Conservation (phyloP, 345 rosid species). For the Ceriops decandra region DNA sequence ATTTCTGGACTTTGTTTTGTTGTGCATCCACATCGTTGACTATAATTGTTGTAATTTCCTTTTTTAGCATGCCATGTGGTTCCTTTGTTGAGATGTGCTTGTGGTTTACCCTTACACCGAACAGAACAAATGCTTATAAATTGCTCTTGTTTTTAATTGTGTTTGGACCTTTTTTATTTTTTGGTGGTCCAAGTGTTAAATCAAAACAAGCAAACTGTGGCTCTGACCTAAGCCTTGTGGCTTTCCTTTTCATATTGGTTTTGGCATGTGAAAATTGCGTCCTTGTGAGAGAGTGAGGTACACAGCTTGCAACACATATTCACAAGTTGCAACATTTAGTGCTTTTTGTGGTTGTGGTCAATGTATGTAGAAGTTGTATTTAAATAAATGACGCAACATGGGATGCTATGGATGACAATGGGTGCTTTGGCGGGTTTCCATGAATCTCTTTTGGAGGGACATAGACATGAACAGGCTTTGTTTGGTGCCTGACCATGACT, state of each 20-base stretch:
- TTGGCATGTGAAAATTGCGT: too few species aligned
- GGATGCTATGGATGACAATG: background rate
- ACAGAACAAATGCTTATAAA: background rate
- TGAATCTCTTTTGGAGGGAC: constrained; percentile 95
- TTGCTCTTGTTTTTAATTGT: background rate
- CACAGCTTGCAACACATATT: background rate
- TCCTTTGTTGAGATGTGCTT: background rate
- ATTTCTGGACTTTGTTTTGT: too few species aligned
- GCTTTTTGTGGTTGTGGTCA: background rate
- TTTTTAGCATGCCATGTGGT: background rate
- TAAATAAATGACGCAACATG: background rate
- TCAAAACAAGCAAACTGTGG: background rate
- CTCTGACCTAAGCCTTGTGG: background rate
- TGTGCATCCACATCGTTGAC: too few species aligned
- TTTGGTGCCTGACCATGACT: constrained; percentile 50
- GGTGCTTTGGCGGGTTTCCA: constrained; percentile 57
- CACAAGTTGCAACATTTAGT: background rate
- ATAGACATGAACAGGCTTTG: constrained; percentile 78
- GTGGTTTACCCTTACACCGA: background rate
- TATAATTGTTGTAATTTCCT: too few species aligned
- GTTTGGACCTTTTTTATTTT: too few species aligned
- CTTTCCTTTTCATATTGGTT: background rate
- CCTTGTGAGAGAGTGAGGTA: background rate
- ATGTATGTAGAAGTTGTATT: background rate
- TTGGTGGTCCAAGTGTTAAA: background rate